A percentile compares a stretch with the other conserved stretches of the same genome.
Evolutionary conservation across 257 asterid genomes (phyloP).

Genomic region (Solanum boliviense): DNA sequence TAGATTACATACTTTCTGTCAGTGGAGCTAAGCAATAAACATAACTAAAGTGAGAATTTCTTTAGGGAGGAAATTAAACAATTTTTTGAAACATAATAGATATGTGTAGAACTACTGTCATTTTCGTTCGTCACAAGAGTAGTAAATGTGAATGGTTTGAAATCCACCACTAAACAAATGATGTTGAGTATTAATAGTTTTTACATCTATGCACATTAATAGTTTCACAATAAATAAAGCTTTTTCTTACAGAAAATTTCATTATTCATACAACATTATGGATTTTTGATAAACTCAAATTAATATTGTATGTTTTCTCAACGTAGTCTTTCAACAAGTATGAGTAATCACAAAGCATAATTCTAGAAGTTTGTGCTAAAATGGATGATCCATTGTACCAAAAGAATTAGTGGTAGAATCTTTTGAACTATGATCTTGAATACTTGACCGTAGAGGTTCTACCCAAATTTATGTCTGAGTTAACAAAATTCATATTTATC

Average conservation of each 20-base stretch:
- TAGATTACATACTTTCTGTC: background rate
- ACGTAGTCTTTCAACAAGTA: background rate
- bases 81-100: no score
- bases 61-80: no score
- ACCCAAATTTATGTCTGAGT: background rate
- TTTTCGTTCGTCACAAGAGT: background rate
- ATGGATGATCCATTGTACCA: background rate
- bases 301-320: background rate
- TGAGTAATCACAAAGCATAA: background rate
- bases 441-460: background rate
- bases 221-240: background rate
- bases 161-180: background rate
- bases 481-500: background rate
- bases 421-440: background rate
- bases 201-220: background rate
- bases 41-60: background rate
- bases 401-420: background rate
- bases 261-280: background rate
- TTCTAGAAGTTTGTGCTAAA: background rate
- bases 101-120: background rate
- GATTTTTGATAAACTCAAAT: background rate
- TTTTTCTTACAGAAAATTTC: background rate
- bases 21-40: background rate
- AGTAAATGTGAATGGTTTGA: background rate
- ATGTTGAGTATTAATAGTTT: background rate